Percentiles rank a stretch among this genome's conserved stretches.
Conservation (phyloP, 1,284 basidiomycete genomes). For the Naganishia albida region DNA sequence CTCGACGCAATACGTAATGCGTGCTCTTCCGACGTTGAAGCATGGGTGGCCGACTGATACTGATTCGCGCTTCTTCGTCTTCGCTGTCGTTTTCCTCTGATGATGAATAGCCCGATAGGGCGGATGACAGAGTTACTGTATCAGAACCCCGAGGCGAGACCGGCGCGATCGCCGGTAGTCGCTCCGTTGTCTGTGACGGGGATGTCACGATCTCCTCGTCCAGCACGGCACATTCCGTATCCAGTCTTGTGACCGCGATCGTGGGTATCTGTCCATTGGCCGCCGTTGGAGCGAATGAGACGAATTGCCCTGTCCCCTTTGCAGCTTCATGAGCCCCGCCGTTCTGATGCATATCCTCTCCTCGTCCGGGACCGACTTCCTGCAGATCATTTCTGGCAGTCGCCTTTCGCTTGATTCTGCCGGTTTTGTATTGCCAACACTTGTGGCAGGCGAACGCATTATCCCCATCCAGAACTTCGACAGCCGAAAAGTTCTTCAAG, state of each 20-base stretch:
- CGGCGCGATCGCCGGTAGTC: not conserved
- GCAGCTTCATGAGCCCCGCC: no score
- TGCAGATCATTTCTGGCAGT: not conserved
- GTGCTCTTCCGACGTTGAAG: slow-evolving; percentile 41
- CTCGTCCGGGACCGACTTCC: slow-evolving; percentile 46
- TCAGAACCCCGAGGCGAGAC: slow-evolving; percentile 14
- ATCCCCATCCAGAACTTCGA: slow-evolving; percentile 87
- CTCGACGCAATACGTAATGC: slow-evolving; percentile 68
- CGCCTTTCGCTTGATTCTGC: slow-evolving; percentile 32
- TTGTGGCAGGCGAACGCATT: slow-evolving; percentile 89
- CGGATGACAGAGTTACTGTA: slow-evolving; percentile 21
- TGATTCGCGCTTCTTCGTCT: slow-evolving; percentile 25
- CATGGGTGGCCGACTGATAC: slow-evolving; percentile 37
- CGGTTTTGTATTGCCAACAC: slow-evolving; percentile 73
- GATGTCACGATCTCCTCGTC: not conserved
- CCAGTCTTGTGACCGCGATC: slow-evolving; percentile 11
- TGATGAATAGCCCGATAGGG: slow-evolving; percentile 29
- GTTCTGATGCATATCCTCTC: slow-evolving; percentile 45
- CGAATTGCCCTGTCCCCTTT: slow-evolving; percentile 1
- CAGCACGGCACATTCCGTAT: not conserved
- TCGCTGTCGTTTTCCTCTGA: slow-evolving; percentile 32
- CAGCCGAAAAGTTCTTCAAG: slow-evolving; percentile 79
- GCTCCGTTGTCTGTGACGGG: not conserved
- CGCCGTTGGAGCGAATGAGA: slow-evolving; percentile 2
- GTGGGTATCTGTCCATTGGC: slow-evolving; percentile 9